Evolutionary conservation across 305 asterid species (phyloP).

Genomic region (Andrographis paniculata): DNA sequence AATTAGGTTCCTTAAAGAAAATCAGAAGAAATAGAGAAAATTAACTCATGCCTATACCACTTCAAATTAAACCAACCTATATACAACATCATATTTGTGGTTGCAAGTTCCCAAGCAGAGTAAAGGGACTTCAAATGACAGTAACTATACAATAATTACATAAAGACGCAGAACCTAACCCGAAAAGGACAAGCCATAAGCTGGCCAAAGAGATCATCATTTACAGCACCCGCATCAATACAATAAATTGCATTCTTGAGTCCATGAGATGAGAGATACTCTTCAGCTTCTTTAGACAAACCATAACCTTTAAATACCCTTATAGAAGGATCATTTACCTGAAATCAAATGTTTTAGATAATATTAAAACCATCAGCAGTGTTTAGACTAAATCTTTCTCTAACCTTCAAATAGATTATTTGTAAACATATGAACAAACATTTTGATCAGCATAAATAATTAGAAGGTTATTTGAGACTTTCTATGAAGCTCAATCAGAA

Average conservation of each 20-base stretch:
- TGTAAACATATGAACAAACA: background rate
- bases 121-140: conserved; percentile 1
- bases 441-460: background rate
- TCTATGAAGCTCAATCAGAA: too few species aligned
- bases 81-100: background rate
- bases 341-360: conserved; percentile 14
- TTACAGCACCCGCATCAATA: conserved; percentile 43
- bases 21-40: too few species aligned
- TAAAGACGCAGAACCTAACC: conserved; percentile 39
- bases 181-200: conserved; percentile 73
- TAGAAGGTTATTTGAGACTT: too few species aligned
- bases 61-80: background rate
- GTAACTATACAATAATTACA: conserved; percentile 9
- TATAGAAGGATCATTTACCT: conserved; percentile 59
- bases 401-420: too few species aligned
- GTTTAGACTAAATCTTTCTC: background rate
- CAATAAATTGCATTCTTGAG: conserved; percentile 74
- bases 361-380: conserved; percentile 7
- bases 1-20: conserved; percentile 71
- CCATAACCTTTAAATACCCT: conserved; percentile 76
- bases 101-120: conserved; percentile 4
- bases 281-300: conserved; percentile 73
- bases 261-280: conserved; percentile 70
- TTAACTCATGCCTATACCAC: background rate
- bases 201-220: conserved; percentile 77